Conservation (phyloP, 2,329 filamentous ascomycete genomes). For the Fusarium veterinarium region DNA sequence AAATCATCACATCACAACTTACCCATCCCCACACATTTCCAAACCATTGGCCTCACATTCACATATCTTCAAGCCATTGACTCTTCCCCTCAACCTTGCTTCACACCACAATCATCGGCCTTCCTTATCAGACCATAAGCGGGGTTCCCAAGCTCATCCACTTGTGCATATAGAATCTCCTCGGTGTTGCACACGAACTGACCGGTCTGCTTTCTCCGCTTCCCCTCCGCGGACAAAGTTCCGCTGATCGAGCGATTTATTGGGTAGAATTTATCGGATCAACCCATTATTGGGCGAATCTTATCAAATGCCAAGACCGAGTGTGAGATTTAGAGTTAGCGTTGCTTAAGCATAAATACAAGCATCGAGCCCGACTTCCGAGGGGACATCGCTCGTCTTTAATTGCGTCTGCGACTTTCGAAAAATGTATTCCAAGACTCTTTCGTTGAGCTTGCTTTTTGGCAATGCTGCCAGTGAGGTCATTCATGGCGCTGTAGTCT, state of each 20-base stretch:
- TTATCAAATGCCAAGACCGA: slow-evolving; percentile 3
- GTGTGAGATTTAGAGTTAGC: neutral
- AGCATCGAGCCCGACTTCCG: neutral
- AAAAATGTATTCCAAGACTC: slow-evolving; percentile 13
- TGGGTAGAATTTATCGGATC: neutral
- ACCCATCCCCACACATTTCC: neutral
- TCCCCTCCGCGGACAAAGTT: neutral
- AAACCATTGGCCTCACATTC: neutral
- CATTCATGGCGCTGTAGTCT: slow-evolving; percentile 49
- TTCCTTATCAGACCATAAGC: neutral
- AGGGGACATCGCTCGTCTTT: neutral
- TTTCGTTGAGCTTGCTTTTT: slow-evolving; percentile 11
- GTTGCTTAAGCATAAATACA: slow-evolving; percentile 27
- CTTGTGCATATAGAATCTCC: neutral
- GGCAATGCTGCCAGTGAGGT: slow-evolving; percentile 43
- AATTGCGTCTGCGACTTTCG: too few relatives aligned
- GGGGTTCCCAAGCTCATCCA: neutral
- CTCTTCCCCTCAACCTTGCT: neutral
- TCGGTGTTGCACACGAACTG: neutral
- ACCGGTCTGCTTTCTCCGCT: neutral
- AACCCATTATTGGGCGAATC: neutral
- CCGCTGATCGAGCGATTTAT: neutral
- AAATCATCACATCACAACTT: neutral
- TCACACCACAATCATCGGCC: neutral
- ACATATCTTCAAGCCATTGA: neutral